Evolutionary conservation across 768 basidiomycete species (phyloP).

Genomic region (Boletellus sp.): DNA sequence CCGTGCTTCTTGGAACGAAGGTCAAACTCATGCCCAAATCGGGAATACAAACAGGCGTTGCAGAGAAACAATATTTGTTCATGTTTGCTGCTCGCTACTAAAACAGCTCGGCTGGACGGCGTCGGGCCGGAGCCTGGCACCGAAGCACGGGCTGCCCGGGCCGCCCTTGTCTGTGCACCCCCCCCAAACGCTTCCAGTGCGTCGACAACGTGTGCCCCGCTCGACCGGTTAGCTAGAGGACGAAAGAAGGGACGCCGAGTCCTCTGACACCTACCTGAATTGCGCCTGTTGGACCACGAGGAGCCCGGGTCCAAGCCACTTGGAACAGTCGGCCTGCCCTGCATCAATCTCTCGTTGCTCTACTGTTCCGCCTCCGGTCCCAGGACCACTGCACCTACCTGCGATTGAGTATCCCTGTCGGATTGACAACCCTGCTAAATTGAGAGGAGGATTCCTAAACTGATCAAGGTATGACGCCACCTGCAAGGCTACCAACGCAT

Average conservation of each 20-base stretch:
- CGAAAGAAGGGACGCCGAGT: no score
- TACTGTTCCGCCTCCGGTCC: conserved; percentile 40
- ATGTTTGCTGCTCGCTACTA: neutral
- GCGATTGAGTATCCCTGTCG: no score
- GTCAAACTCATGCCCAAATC: conserved; percentile 29
- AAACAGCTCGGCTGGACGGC: no score
- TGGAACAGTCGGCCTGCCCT: conserved; percentile 31
- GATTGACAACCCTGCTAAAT: no score
- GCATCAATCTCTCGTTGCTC: conserved; percentile 40
- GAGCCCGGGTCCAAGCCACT: conserved; percentile 55
- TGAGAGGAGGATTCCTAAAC: no score
- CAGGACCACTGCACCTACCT: conserved; percentile 34
- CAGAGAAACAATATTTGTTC: conserved; percentile 3
- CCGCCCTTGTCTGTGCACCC: conserved; percentile 28
- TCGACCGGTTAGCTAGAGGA: conserved; percentile 53
- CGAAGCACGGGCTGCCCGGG: neutral
- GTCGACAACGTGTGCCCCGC: conserved; percentile 49
- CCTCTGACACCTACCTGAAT: conserved; percentile 55
- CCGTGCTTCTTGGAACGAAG: neutral
- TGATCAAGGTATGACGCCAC: no score
- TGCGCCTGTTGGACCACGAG: conserved; percentile 63
- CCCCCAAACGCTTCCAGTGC: conserved; percentile 46
- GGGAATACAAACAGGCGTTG: conserved; percentile 26
- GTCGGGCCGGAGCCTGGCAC: neutral
- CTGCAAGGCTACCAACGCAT: no score